A percentile compares a stretch with the other conserved stretches of the same genome.
Evolutionary conservation across 257 asterid species (phyloP).

Genomic region (Salvia rosmarinus): DNA sequence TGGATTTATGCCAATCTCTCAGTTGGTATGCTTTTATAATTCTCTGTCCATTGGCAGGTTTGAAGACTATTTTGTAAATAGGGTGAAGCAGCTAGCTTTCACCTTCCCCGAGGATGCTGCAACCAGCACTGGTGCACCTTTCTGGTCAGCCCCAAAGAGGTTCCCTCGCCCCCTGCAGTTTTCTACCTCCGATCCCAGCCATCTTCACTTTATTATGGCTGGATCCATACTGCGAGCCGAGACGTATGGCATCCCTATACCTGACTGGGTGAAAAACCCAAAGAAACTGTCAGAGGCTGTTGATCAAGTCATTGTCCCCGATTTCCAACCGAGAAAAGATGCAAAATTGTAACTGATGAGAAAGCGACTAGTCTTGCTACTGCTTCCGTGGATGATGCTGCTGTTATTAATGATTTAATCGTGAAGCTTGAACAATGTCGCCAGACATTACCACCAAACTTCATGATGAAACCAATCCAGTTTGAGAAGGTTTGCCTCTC

Average conservation of each 20-base stretch:
- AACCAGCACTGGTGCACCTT: conserved; percentile 86
- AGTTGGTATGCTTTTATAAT: conserved; percentile 27
- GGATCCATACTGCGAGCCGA: conserved; percentile 80
- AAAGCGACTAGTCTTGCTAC: conserved; percentile 76
- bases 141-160: conserved; percentile 96
- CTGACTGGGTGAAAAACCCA: conserved; percentile 85
- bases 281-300: conserved; percentile 69
- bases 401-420: conserved; percentile 65
- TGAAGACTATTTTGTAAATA: conserved; percentile 78
- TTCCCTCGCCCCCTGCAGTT: conserved; percentile 81
- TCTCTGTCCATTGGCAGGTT: conserved; percentile 53
- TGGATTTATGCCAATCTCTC: conserved; percentile 1
- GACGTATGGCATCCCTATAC: conserved; percentile 76
- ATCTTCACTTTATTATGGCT: conserved; percentile 84
- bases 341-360: conserved; percentile 89
- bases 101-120: conserved; percentile 93
- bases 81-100: conserved; percentile 81
- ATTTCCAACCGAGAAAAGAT: conserved; percentile 67
- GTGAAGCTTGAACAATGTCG: conserved; percentile 67
- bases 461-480: conserved; percentile 86
- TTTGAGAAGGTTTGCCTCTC: conserved; percentile 74
- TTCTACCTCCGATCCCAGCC: conserved; percentile 68
- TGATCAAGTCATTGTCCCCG: conserved; percentile 63
- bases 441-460: conserved; percentile 55
- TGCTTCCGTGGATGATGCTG: conserved; percentile 83